Evolutionary conservation across 352 stramenopile species (phyloP), one percentile per base, ranked within the genome.

Genomic region (Phytophthora constricta): DNA sequence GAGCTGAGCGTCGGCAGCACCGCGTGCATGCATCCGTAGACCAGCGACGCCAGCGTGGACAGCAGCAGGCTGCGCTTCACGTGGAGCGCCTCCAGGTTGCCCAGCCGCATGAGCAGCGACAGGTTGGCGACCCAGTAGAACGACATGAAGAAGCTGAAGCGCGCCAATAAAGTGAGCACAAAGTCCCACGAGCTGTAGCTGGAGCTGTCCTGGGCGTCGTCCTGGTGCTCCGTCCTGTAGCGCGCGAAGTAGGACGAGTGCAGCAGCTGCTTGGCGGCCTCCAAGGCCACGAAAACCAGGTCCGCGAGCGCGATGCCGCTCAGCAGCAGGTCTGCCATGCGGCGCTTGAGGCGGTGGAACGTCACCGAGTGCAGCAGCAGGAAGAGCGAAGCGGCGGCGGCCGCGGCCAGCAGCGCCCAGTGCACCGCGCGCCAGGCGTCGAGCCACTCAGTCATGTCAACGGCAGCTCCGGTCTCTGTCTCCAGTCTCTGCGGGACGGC

Each of bases 101-200:
- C 80, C 20, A 88, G 57, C 42, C 84, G 79, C 76, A 92, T 82
- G 62, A 90, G 76, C 70, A 90, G 61, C 72, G 84, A 92, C 27
- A 92, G 72, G 50, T 79, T 90, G 34, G 79, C 59, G 64, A 90
- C 76, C 84, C 84, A 92, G 52, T 83, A 92, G 28, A 92, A 59
- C 41, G 84, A 92, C 78, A 88, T 90, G 76, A 90, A 90, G 67
- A 92, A 87, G 53, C 73, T 68, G 57, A 83, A 86, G 53, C 84
- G 84, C 17, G 72, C 68, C n/a, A 89, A 55, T 33, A 83, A 58
- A 27, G 76, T 76, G 26, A 87, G 34, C 19, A 77, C 33, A 39
- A 79, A 69, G 39, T 70, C 46, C 17, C 19, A 22, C 10, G 67
- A 58, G 4, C 41, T 34, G 34, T 68, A 64, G 37, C 22, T n/a